Base-by-base conservation (phyloP, 345 rosid species). In the Pelargonium nanum region DNA sequence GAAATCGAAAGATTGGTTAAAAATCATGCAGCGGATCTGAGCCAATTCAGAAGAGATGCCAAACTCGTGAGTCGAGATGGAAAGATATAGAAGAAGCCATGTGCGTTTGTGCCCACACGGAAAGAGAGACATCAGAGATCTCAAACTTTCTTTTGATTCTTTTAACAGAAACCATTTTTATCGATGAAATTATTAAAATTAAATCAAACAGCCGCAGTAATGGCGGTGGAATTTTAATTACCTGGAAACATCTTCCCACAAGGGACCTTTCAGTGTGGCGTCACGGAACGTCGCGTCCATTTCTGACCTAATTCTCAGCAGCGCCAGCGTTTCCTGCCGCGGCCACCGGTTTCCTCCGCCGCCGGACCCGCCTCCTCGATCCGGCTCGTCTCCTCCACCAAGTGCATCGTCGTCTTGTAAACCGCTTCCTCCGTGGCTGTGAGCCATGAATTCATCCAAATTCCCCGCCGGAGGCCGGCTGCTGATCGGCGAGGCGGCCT, bases 211-310 rank as follows among this genome's bases (percentile, higher is more conserved):
- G n/a, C n/a, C n/a, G n/a, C 12, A 10, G 26, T 22, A 22, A 55
- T 40, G 48, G 48, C 48, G 56, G 56, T 4, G 24, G 30, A 3
- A 25, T 6, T 21, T 26, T 17, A 13, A 0, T 24, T 68, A 91
- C 97, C 96, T 85, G 68, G 97, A 88, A 40, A 91, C 85, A 45
- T 85, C 88, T 70, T 88, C 97, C 97, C 97, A 91, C 6, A 91
- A 86, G 34, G 96, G 96, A 61, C 86, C 91, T 71, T 91, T 91
- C 57, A 85, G 79, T 68, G 91, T 74, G 71, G 97, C 88, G 59
- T 88, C 96, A 21, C 86, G 87, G 70, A 91, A 91, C 58, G 65
- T 62, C 6, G 85, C 81, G 63, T 88, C 94, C 97, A 91, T 91
- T 16, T 91, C 97, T 28, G 94, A 84, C 86, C 97, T 80, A 76